Base-by-base conservation (phyloP, 2,329 filamentous ascomycete genomes). In the Chaetothyriales sp. region DNA sequence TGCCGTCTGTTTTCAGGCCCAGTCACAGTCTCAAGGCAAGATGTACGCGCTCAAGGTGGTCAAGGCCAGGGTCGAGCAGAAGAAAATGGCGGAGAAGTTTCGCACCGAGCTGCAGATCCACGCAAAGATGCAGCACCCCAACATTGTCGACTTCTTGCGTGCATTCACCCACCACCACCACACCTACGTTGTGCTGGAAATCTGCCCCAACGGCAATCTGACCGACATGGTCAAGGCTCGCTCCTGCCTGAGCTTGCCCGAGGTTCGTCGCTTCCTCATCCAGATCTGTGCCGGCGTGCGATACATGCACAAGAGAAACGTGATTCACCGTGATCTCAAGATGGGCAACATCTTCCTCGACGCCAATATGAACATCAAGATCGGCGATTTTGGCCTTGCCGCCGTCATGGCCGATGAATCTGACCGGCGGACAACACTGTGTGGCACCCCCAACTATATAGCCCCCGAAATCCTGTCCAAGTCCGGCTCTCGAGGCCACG, bases 331-430 rank as follows among this genome's bases (percentile, higher is more conserved):
- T 48, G 92, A 98, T 68, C 70, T 98, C 61, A 98, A 98, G 70
- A 97, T 95, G 75, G 94, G 92, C 47, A 98, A 98, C 66, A 83
- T 98, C 60, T 98, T 98, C 63, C 76, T 98, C 49, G 92, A 98
- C 67, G 80, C 81, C 50, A 77, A 89, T 60, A 95, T 98, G 90
- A 94, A 98, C 64, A 84, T 95, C 62, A 98, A 98, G 67, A 88
- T 98, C 62, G 92, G 92, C 45, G 92, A 98, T 67, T 98, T 98
- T 70, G 92, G 92, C 2, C 76, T 98, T 51, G 92, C 92, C 28
- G 92, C 94, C 25, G 75, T 98, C 61, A 75, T 97, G 52, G 82
- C 97, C 45, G 94, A 89, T 8, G 88, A 90, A 64, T 89, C 85
- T 66, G 92, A 98, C 82, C 81, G 92, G 58, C 80, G 94, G 62